Base-by-base conservation (phyloP, 306 rosid genomes). In the Vicia villosa region DNA sequence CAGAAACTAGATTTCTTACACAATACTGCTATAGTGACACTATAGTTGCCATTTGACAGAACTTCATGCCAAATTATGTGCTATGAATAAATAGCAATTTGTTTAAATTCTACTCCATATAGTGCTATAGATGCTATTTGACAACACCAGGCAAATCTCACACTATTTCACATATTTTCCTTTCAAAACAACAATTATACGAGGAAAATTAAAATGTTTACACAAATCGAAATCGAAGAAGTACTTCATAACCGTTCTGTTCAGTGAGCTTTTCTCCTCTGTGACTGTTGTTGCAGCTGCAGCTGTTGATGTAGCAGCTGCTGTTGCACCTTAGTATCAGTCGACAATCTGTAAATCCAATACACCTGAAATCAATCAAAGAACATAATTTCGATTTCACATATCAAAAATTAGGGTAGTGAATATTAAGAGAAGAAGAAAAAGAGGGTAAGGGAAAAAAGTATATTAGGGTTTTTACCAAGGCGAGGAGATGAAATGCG, bases 301-400 rank as follows among this genome's bases (percentile, higher is more conserved):
- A 87, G 93, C 30, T 84, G 89, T 40, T 68, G 95, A 6, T 87
- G 96, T 43, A 79, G 86, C 17, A 57, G 74, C 38, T 69, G 82
- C 66, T 84, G 89, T 67, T 68, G 96, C 6, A 45, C 34, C 30
- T 73, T 73, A 21, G 13, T 52, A 11, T 92, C 96, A 21, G 96
- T 90, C 11, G 88, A 91, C 74, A 92, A 78, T 90, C 88, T 86
- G 82, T 88, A 92, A 77, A 92, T 88, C 98, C 98, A 92, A 71
- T 89, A 92, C 7, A 71, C 96, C 98, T 92, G 52, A 40, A 64
- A 21, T 13, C 4, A 15, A 63, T 5, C 38, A 5, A 38, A 38
- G 36, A 46, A 24, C 10, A 24, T 8, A 22, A 50, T 11, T 13
- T 56, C 3, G 16, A 6, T 28, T 61, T 19, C 32, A 37, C 16